A percentile compares a stretch with the other conserved stretches of the same genome.
phyloP scores from a whole-genome alignment of 768 basidiomycete species.

The Basidioascus undulatus region DNA sequence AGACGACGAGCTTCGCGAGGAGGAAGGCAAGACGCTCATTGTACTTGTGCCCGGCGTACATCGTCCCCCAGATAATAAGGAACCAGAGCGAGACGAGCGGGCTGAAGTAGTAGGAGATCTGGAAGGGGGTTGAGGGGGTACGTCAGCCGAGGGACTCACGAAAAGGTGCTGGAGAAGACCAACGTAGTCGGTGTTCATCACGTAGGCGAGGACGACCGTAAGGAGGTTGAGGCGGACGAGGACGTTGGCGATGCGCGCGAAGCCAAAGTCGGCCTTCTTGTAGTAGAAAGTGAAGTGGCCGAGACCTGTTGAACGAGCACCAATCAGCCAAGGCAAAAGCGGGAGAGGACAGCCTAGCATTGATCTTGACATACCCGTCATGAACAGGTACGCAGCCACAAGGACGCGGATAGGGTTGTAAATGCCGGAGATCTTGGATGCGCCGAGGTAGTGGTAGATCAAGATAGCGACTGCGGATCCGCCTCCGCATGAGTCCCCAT shows the following conservation, averaged over 20 bases:
- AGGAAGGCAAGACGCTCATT: conserved; percentile 49
- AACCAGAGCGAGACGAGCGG: conserved; percentile 83
- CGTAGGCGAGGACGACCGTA: conserved; percentile 57
- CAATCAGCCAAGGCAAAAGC: not conserved
- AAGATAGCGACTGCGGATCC: conserved; percentile 66
- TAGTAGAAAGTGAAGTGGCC: conserved; percentile 61
- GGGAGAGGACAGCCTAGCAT: not conserved
- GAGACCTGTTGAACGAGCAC: not conserved
- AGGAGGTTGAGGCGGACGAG: conserved; percentile 63
- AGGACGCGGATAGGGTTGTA: conserved; percentile 76
- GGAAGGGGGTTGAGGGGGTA: too few relatives aligned
- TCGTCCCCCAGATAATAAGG: conserved; percentile 57
- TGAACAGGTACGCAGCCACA: conserved; percentile 51
- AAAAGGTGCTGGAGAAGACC: too few relatives aligned
- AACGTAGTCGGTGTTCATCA: conserved; percentile 80
- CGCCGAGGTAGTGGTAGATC: conserved; percentile 77
- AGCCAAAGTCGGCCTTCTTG: conserved; percentile 68
- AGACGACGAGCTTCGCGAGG: conserved; percentile 40
- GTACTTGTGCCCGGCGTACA: conserved; percentile 41
- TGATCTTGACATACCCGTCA: conserved; percentile 58
- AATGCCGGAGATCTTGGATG: conserved; percentile 74
- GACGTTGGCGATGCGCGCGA: conserved; percentile 48
- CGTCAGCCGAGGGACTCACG: conserved; percentile 1
- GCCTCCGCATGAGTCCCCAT: too few relatives aligned
- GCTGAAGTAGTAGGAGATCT: conserved; percentile 74